Evolutionary conservation across 805 yeast species (phyloP).

Genomic region (Suhomyces pyralidae): DNA sequence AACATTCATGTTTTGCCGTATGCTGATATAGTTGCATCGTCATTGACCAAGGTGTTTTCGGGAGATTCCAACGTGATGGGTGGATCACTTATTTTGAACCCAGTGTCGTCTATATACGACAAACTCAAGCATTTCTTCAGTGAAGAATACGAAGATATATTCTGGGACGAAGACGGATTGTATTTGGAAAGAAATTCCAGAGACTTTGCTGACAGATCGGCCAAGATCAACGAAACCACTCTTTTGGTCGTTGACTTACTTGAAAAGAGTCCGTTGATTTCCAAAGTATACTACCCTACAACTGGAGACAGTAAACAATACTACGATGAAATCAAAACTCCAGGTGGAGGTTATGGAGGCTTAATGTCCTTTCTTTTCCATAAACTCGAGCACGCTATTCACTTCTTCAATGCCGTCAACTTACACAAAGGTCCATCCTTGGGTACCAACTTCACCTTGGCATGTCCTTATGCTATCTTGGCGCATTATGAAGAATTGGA

Average conservation of each 20-base stretch:
- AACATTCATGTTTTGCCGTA: constrained; percentile 78
- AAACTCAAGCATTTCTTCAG: constrained; percentile 49
- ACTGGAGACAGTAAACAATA: constrained; percentile 50
- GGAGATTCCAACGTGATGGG: constrained; percentile 97
- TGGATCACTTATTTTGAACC: constrained; percentile 81
- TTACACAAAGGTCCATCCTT: constrained; percentile 87
- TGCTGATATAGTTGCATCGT: constrained; percentile 83
- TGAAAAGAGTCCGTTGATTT: constrained; percentile 49
- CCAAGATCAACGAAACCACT: constrained; percentile 55
- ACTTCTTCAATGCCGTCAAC: constrained; percentile 68
- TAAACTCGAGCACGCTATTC: constrained; percentile 58
- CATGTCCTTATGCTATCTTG: constrained; percentile 84
- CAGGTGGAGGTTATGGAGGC: constrained; percentile 86
- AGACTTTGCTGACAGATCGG: constrained; percentile 69
- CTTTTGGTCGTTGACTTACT: constrained; percentile 54
- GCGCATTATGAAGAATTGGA: constrained; percentile 84
- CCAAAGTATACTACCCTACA: constrained; percentile 70
- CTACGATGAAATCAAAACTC: constrained; percentile 69
- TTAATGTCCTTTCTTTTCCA: constrained; percentile 71
- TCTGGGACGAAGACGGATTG: constrained; percentile 95
- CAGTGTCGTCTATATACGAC: constrained; percentile 50
- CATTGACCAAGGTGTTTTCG: constrained; percentile 87
- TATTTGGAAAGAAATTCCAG: constrained; percentile 90
- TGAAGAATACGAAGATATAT: constrained; percentile 60
- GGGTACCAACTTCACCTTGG: constrained; percentile 85